Evolutionary conservation across 306 rosid genomes (phyloP), one percentile per base, ranked within the genome.

Genomic region (Argentina anserina): DNA sequence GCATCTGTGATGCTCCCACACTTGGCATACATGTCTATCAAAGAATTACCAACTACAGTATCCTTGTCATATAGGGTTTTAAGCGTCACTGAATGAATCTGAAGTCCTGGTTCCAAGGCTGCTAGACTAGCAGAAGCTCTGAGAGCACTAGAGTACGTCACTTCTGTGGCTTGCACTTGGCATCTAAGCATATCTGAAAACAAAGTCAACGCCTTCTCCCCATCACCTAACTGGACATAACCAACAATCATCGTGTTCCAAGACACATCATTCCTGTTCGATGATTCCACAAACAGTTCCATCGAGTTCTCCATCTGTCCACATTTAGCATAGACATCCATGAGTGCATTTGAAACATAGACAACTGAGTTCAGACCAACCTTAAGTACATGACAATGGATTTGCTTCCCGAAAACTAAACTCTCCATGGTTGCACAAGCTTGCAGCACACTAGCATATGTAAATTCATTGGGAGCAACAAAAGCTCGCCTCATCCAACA

Each of bases 241-340:
- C 89, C 85, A 59, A 80, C 85, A 69, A 86, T 86, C 78, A 86
- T 39, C 10, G 83, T 86, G 75, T 86, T 86, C 89, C 89, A 83
- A 68, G 82, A 75, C 33, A 83, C 87, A 41, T 75, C 76, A 75
- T 80, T 86, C 74, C 63, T 80, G 37, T 83, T 34, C 4, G 71
- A 70, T 37, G 72, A 78, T 73, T 61, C 69, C 67, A 61, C 53
- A 65, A 86, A 86, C 9, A 86, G 49, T 68, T 75, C 76, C 83
- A 78, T 72, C 15, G 85, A 73, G 53, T 80, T 70, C 26, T 52
- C 85, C 49, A 86, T 78, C 67, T 61, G 70, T 52, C 81, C 83
- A 53, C 89, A 83, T 60, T 86, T 86, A 65, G 85, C 80, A 77
- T 83, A 86, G 66, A 79, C 80, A 76, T 75, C 89, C 83, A 83